phyloP scores from a whole-genome alignment of 176 grass and related monocot genomes.

The Calamus simplicifolius region DNA sequence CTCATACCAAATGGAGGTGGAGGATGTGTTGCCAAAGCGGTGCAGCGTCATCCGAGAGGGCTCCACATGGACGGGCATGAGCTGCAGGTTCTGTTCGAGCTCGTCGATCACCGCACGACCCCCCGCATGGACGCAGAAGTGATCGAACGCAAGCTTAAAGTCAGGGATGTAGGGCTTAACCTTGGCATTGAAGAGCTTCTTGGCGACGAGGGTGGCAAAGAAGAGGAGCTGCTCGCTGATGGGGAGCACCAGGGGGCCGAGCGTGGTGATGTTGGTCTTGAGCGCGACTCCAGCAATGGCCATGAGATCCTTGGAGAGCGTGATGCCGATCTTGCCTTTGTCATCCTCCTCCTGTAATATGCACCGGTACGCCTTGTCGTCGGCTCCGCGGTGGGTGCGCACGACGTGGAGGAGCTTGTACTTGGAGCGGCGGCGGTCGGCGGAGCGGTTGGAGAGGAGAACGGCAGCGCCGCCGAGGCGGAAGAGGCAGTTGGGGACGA shows the following conservation, averaged over 20 bases:
- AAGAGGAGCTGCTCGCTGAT: conserved; percentile 86
- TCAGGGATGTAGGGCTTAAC: conserved; percentile 80
- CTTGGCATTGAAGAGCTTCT: conserved; percentile 80
- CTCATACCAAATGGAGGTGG: conserved; percentile 96
- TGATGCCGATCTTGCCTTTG: conserved; percentile 62
- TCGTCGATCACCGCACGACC: conserved; percentile 80
- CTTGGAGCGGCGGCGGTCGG: conserved; percentile 55
- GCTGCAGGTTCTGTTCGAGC: conserved; percentile 91
- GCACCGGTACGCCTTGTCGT: conserved; percentile 74
- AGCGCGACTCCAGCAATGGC: conserved; percentile 74
- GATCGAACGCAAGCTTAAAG: conserved; percentile 90
- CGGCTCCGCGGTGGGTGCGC: conserved; percentile 70
- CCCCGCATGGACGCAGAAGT: conserved; percentile 94
- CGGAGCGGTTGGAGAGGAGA: conserved; percentile 60
- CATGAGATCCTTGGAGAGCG: conserved; percentile 83
- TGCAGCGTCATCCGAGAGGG: conserved; percentile 88
- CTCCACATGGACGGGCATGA: conserved; percentile 62
- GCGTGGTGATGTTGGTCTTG: conserved; percentile 94
- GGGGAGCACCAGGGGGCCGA: conserved; percentile 75
- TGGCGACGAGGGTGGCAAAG: conserved; percentile 57
- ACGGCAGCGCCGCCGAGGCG: conserved; percentile 65
- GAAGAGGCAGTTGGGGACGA: conserved; percentile 80
- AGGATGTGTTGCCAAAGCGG: conserved; percentile 83
- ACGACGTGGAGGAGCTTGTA: conserved; percentile 66
- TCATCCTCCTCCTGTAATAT: conserved; percentile 87